Base-by-base conservation (phyloP, 495 filamentous ascomycete genomes). In the Usnea hakonensis region DNA sequence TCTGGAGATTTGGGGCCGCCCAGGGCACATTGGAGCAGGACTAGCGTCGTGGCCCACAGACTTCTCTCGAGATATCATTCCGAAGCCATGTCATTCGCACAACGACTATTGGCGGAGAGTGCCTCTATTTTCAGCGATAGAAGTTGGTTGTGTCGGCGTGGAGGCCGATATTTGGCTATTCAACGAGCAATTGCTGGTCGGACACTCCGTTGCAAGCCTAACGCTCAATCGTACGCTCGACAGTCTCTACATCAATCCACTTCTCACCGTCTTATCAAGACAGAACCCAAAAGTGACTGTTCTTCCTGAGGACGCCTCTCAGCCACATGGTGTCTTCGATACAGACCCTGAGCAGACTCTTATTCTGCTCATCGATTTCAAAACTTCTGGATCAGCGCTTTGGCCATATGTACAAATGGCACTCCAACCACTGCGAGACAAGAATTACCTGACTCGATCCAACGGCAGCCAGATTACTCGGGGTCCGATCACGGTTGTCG, bases 91-190 rank as follows among this genome's bases (percentile, higher is more conserved):
- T 64, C 87, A 90, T 72, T 93, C 89, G 0, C 91, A 96, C 73
- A 96, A 96, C 69, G 91, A 96, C 75, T 95, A 95, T 74, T 95
- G 79, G 79, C 87, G 90, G 8, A 80, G 78, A 14, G 81, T 90
- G 5, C 92, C 92, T 0, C 75, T 90, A 0, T 87, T 77, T 69
- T 85, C 83, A 5, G 86, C 86, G 4, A 71, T 90, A 11, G 81
- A 81, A 65, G 84, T 81, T 44, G 89, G 92, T 26, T 87, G 83
- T 65, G 81, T 82, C 26, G 80, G 82, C 4, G 84, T 90, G 23
- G 92, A 97, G 75, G 90, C 90, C 3, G 92, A 97, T 72, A 85
- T 97, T 26, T 97, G 90, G 90, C 80, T 90, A 23, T 85, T 85
- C 62, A 81, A 87, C 44, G 77, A 82, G 17, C 86, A 89, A 8